A percentile compares a stretch with the other conserved stretches of the same genome.
Conservation (phyloP, 495 filamentous ascomycete species). For the Saxispiralis lemnorum region DNA sequence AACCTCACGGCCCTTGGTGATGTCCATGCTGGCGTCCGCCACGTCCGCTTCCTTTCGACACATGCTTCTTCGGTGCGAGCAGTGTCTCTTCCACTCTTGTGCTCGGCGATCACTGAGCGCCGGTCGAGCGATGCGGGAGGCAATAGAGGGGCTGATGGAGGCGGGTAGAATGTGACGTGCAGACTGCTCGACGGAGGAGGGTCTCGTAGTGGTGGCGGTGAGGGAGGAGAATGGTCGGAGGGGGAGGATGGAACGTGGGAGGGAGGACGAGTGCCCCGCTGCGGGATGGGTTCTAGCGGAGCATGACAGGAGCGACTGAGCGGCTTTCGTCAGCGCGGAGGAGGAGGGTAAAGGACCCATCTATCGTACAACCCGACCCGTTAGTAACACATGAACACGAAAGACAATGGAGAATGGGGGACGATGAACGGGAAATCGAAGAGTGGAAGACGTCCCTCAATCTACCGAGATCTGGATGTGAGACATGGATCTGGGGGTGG, state of each 20-base stretch:
- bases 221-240: background rate
- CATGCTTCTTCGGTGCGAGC: slow-evolving; percentile 30
- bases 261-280: background rate
- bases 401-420: background rate
- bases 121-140: background rate
- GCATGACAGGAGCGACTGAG: too few relatives aligned
- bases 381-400: background rate
- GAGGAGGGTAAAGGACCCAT: too few relatives aligned
- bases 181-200: background rate
- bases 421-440: background rate
- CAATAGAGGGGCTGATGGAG: background rate
- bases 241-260: background rate
- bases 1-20: slow-evolving; percentile 41
- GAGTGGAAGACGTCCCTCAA: too few relatives aligned
- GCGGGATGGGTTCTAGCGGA: background rate
- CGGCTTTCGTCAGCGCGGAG: too few relatives aligned
- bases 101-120: background rate
- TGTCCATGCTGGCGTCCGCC: slow-evolving; percentile 25
- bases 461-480: background rate
- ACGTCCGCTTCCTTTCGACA: slow-evolving; percentile 23
- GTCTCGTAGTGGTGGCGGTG: background rate
- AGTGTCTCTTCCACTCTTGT: slow-evolving; percentile 15
- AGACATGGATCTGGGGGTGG: background rate
- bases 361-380: background rate
- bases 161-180: background rate